Conservation (phyloP, 169 alveolate species). For the Amoebophrya sp. region DNA sequence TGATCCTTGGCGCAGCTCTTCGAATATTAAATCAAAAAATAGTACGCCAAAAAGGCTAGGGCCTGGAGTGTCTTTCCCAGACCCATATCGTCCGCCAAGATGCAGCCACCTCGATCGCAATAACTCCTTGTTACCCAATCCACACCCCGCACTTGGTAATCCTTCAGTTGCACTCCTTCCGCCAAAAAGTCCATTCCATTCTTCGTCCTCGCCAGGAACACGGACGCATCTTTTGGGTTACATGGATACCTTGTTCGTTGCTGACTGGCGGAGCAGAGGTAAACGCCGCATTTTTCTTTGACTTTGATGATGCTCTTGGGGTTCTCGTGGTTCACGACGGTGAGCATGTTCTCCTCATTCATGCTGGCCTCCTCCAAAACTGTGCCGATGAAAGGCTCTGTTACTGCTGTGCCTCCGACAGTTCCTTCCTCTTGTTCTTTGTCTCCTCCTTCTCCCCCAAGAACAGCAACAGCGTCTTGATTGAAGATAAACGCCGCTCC, state of each 20-base stretch:
- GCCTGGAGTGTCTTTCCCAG: slow-evolving; percentile 84
- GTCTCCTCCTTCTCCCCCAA: too few species aligned
- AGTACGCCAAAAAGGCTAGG: slow-evolving; percentile 68
- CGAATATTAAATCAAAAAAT: not conserved
- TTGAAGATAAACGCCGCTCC: too few species aligned
- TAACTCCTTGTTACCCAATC: slow-evolving; percentile 76
- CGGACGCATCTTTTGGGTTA: not conserved
- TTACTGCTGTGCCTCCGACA: too few species aligned
- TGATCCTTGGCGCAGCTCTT: too few species aligned
- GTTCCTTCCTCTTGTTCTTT: too few species aligned
- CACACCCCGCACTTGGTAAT: slow-evolving; percentile 80
- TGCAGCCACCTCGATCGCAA: slow-evolving; percentile 76
- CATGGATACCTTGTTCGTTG: not conserved
- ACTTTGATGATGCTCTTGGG: not conserved
- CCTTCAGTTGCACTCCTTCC: slow-evolving; percentile 73
- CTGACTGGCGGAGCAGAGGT: not conserved
- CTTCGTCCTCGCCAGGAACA: not conserved
- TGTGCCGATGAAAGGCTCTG: not conserved
- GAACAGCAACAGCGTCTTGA: too few species aligned
- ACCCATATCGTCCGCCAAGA: slow-evolving; percentile 86
- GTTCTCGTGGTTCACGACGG: not conserved
- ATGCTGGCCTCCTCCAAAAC: not conserved
- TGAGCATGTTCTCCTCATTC: not conserved
- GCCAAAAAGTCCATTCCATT: not conserved
- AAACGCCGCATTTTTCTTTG: not conserved